These are phyloP conservation scores for Plantago elongata DNA, from an alignment of 257 asterid genomes.

Conservation along the genomic window DNA sequence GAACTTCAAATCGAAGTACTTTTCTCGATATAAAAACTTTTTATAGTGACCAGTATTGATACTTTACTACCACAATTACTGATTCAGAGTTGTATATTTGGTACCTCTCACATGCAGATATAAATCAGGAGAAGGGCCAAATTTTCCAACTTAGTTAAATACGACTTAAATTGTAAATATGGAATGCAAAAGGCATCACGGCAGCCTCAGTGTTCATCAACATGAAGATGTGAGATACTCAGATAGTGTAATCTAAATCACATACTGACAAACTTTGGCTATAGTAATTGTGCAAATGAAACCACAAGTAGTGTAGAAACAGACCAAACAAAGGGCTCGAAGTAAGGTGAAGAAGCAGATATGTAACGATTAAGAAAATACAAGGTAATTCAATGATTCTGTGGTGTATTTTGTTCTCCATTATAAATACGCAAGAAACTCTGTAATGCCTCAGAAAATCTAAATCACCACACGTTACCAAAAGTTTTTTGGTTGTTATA, in stretches of 20 bases:
- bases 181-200: too few relatives aligned
- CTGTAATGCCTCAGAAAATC: not conserved
- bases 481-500: not conserved
- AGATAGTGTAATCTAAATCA: too few relatives aligned
- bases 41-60: not conserved
- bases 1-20: not conserved
- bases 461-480: not conserved
- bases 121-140: not conserved
- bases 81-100: not conserved
- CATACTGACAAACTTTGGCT: too few relatives aligned
- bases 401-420: not conserved
- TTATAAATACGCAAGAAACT: not conserved
- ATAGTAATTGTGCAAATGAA: not conserved
- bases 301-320: not conserved
- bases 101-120: not conserved
- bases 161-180: too few relatives aligned
- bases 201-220: too few relatives aligned
- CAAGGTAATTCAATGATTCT: not conserved
- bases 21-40: not conserved
- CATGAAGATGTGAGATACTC: too few relatives aligned
- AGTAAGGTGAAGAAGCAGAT: not conserved
- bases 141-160: too few relatives aligned
- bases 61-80: not conserved
- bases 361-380: not conserved
- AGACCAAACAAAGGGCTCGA: not conserved